phyloP scores from a whole-genome alignment of 2,329 filamentous ascomycete genomes.

The Canariomyces notabilis region DNA sequence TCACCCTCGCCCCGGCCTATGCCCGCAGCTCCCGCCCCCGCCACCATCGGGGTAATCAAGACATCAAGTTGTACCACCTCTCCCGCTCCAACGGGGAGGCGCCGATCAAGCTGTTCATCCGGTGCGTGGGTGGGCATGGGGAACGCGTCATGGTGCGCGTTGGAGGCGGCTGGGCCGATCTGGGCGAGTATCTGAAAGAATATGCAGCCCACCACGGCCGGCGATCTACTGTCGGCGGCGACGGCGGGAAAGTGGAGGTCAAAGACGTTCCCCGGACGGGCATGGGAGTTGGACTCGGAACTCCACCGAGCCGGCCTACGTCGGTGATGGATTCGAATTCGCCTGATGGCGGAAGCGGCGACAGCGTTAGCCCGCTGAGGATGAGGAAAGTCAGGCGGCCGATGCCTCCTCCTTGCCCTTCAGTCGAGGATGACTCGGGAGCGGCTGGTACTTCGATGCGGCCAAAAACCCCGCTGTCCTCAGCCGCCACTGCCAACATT shows the following conservation, averaged over 20 bases:
- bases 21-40: constrained; percentile 45
- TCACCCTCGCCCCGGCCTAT: constrained; percentile 62
- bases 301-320: constrained; percentile 32
- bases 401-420: constrained; percentile 22
- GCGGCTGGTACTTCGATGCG: constrained; percentile 16
- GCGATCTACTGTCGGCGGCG: constrained; percentile 47
- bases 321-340: constrained; percentile 35
- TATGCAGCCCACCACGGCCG: constrained; percentile 89
- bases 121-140: constrained; percentile 81
- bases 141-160: constrained; percentile 98
- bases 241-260: constrained; percentile 54
- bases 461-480: constrained; percentile 41
- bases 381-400: constrained; percentile 52
- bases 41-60: constrained; percentile 53
- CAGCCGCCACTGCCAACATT: constrained; percentile 26
- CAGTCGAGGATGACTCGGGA: constrained; percentile 32
- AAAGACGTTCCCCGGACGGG: constrained; percentile 33
- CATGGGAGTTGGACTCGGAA: constrained; percentile 28
- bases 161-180: constrained; percentile 95
- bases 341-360: constrained; percentile 14
- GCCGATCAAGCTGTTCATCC: constrained; percentile 91
- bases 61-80: constrained; percentile 89
- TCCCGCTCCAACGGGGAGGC: constrained; percentile 76
- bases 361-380: constrained; percentile 42
- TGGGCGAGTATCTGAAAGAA: constrained; percentile 90